Base-by-base conservation (phyloP, 1,139 yeast genomes). In the Saccharomycopsis hybrid region DNA sequence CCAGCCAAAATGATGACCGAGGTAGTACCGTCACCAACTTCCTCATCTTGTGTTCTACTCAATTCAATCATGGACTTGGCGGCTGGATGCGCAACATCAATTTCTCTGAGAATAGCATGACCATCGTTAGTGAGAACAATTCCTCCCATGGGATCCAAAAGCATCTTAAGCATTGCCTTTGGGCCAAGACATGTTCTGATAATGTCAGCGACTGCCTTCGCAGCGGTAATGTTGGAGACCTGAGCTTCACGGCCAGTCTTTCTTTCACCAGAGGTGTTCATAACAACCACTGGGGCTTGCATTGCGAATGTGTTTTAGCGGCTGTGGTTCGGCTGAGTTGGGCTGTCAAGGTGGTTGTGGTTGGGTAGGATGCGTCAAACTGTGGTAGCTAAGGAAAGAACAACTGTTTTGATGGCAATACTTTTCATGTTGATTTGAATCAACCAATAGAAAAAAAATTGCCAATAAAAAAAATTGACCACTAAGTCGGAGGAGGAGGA, bases 131-230 rank as follows among this genome's bases (percentile, higher is more conserved):
- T 94, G 58, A 94, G 75, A 25, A 92, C 97, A 57, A 94, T 86
- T 38, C 98, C 98, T 33, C 99, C 99, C 92, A 92, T 90, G 49
- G 98, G 98, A 66, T 94, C 99, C 58, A 94, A 74, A 53, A 94
- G 74, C 98, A 94, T 92, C 71, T 94, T 94, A 57, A 92, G 78
- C 98, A 92, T 92, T 44, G 98, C 98, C 68, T 90, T 90, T 49
- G 99, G 99, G n/a, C 99, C 99, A 54, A 92, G 76, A 75, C 98
- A 94, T 32, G 98, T 92, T 66, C 98, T 78, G 61, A 94, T 89
- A 62, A 94, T 90, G 66, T 92, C 97, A 0, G 97, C 95, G 45
- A 90, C 97, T 49, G 98, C 97, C 67, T 94, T 94, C 30, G 99
- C 99, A 1, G 99, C 98, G 5, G 97, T 88, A 69, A 94, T 92